Evolutionary conservation across 2,329 filamentous ascomycete species (phyloP), one percentile per base, ranked within the genome.

Genomic region (Neocatenulostroma microsporum): DNA sequence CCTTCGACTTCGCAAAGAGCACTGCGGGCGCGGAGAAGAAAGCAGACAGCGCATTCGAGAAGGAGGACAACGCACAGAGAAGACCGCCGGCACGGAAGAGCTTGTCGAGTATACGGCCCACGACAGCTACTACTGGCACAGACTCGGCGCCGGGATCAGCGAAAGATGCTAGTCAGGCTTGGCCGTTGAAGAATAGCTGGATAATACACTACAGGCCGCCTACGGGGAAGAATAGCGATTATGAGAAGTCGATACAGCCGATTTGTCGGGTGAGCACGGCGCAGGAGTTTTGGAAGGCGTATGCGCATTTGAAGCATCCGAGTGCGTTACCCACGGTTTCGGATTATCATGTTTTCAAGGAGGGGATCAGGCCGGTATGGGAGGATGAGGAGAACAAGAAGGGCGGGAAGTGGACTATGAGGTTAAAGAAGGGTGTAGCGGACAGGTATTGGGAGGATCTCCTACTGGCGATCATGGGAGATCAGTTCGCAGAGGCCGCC

Each of bases 401-500:
- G 50, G 91, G 91, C 37, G 91, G 91, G 34, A 98, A 98, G 67
- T 98, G 89, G 89, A 88, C 95, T 48, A 80, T 98, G 60, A 76
- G 89, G 48, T 69, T 98, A 59, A 95, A 94, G 75, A 98, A 98
- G 71, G 91, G 91, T 18, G 85, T 98, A 14, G 85, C 86, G 13
- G 91, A 96, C 62, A 79, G 89, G 37, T 95, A 94, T 63, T 98
- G 91, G 86, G 91, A 98, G 68, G 85, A 95, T 57, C 71, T 96
- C 33, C 68, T 96, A 42, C 70, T 96, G 52, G 87, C 86, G 18
- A 82, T 95, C 52, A 78, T 95, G 40, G 91, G 91, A 28, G 88
- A 96, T 55, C 87, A 95, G 60, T 96, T 98, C 58, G 76, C 78
- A 35, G 91, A 96, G 57, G 88, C 87, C 24, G 78, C 82, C 34